Evolutionary conservation across 345 rosid species (phyloP).

Genomic region (Mercurialis annua): DNA sequence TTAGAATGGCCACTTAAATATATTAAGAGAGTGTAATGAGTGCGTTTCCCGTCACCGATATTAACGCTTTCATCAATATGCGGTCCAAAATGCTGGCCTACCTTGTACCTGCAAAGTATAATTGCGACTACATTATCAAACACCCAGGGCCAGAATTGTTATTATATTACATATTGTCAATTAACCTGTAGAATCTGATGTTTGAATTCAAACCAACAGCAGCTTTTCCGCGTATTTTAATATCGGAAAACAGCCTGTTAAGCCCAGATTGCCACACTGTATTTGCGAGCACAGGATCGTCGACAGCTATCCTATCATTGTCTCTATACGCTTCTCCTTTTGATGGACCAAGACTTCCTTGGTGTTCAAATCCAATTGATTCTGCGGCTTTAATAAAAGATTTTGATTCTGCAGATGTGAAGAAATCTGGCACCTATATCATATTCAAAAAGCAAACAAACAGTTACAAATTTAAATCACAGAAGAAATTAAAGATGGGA

Average conservation of each 20-base stretch:
- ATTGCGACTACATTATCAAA: not conserved
- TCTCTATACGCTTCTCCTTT: conserved; percentile 92
- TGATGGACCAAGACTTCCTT: conserved; percentile 89
- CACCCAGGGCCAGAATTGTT: not conserved
- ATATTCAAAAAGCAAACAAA: too few species aligned
- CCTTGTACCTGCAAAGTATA: conserved; percentile 55
- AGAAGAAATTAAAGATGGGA: not conserved
- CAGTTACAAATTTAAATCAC: too few species aligned
- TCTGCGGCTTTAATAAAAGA: conserved; percentile 65
- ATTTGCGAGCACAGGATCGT: conserved; percentile 65
- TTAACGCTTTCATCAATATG: conserved; percentile 83
- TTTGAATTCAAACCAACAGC: conserved; percentile 93
- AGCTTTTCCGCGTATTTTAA: conserved; percentile 67
- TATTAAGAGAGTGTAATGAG: conserved; percentile 79
- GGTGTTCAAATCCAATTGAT: conserved; percentile 76
- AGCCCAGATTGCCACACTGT: conserved; percentile 77
- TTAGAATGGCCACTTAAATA: conserved; percentile 67
- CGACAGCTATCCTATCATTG: conserved; percentile 67
- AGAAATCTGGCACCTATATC: conserved; percentile 65
- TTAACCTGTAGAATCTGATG: conserved; percentile 76
- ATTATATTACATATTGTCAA: not conserved
- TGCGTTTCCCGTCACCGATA: conserved; percentile 65
- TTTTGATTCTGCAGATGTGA: conserved; percentile 62
- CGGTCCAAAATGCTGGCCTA: conserved; percentile 80
- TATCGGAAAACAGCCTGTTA: conserved; percentile 51